Percentiles rank a stretch among this genome's conserved stretches.
phyloP scores from a whole-genome alignment of 345 rosid genomes.

The Microthlaspi erraticum region DNA sequence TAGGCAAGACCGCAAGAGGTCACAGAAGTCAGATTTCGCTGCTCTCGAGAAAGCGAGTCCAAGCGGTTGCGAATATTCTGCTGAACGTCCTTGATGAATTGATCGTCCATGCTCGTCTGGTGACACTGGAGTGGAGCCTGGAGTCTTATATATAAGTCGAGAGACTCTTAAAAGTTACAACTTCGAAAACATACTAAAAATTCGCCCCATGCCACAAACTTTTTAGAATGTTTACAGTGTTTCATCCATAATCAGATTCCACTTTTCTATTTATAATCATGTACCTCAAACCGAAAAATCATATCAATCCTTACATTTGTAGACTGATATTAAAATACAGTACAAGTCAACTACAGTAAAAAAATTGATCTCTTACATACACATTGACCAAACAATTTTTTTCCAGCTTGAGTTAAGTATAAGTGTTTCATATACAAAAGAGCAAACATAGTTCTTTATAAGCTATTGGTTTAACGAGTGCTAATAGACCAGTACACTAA shows the following conservation, averaged over 20 bases:
- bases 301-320: not conserved
- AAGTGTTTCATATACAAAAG: not conserved
- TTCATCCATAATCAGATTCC: not conserved
- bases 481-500: not conserved
- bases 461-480: not conserved
- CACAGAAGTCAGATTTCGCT: no score
- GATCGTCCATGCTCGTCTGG: no score
- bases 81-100: no score
- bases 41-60: no score
- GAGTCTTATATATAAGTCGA: not conserved
- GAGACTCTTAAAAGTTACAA: not conserved
- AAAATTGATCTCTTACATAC: not conserved
- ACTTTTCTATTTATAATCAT: not conserved
- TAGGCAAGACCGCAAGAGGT: no score
- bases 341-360: not conserved
- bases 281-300: not conserved
- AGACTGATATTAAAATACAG: not conserved
- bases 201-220: not conserved
- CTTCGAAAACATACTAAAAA: not conserved
- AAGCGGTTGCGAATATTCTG: no score
- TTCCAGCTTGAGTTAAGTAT: not conserved
- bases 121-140: no score
- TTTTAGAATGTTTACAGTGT: not conserved
- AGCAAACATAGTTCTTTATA: not conserved
- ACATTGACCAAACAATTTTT: not conserved